These are phyloP conservation scores for Liriodendron chinense DNA, from an alignment of 164 flowering plant genomes.

Conservation along the genomic window DNA sequence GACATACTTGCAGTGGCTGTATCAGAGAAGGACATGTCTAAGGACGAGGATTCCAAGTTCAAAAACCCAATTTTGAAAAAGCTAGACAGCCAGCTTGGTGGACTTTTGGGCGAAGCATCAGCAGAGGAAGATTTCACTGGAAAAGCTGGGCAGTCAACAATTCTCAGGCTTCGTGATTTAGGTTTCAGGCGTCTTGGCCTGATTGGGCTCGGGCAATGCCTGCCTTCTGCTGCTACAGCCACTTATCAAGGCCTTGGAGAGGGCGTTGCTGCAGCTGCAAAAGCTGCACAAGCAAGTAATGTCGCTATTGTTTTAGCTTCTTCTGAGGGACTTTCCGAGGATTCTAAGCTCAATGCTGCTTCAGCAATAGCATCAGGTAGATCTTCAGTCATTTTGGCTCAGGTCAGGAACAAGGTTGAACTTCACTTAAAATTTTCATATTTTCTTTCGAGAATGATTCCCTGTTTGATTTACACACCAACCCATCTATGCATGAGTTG, in stretches of 20 bases:
- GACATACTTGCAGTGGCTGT: slow-evolving; percentile 93
- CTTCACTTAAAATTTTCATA: background rate
- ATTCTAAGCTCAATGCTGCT: slow-evolving; percentile 58
- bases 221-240: slow-evolving; percentile 23
- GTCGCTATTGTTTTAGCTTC: slow-evolving; percentile 81
- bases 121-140: slow-evolving; percentile 93
- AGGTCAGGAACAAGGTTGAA: background rate
- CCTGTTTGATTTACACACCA: background rate
- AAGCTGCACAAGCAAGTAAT: slow-evolving; percentile 69
- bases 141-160: slow-evolving; percentile 75
- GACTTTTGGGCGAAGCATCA: slow-evolving; percentile 80
- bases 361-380: slow-evolving; percentile 84
- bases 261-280: slow-evolving; percentile 74
- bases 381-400: background rate
- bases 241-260: slow-evolving; percentile 57
- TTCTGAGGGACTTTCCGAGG: slow-evolving; percentile 53
- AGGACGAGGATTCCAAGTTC: slow-evolving; percentile 65
- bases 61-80: slow-evolving; percentile 58
- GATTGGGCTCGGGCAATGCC: slow-evolving; percentile 71
- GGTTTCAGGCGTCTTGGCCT: slow-evolving; percentile 78
- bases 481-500: background rate
- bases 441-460: background rate
- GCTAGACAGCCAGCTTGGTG: slow-evolving; percentile 64
- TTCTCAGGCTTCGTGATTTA: slow-evolving; percentile 76
- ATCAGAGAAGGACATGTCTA: slow-evolving; percentile 83